Percentiles rank a stretch among this genome's conserved stretches.
These are phyloP conservation scores for Pichia scutulata DNA, from an alignment of 805 yeast genomes.

Conservation along the genomic window DNA sequence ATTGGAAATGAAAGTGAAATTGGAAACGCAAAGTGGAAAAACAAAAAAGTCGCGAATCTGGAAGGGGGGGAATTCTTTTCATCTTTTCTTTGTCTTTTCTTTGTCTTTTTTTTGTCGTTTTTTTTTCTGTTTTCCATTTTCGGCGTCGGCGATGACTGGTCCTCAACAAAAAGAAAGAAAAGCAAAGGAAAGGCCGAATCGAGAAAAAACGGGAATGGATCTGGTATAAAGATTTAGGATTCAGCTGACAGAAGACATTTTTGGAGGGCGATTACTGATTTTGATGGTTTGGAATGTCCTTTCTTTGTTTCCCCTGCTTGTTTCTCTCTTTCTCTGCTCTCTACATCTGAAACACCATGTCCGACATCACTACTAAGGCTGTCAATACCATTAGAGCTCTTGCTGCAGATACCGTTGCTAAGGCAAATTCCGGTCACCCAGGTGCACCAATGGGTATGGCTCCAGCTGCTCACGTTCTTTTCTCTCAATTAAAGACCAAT, in stretches of 20 bases:
- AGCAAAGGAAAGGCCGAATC: too few species aligned
- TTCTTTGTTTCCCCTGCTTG: not conserved
- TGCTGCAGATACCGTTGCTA: conserved; percentile 78
- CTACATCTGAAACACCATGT: conserved; percentile 13
- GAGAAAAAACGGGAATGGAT: too few species aligned
- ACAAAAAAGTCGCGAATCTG: not conserved
- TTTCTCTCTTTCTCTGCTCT: not conserved
- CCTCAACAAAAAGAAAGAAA: not conserved
- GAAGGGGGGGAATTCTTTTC: not conserved
- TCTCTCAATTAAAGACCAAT: conserved; percentile 75
- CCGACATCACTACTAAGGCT: conserved; percentile 64
- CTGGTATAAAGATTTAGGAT: too few species aligned
- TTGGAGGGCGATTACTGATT: not conserved
- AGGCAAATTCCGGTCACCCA: conserved; percentile 96
- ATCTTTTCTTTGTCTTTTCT: not conserved
- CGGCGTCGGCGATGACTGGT: not conserved
- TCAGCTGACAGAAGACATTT: too few species aligned
- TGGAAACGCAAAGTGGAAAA: not conserved
- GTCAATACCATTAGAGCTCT: conserved; percentile 83
- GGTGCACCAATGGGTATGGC: conserved; percentile 99
- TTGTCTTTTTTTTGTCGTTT: not conserved
- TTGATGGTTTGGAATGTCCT: not conserved
- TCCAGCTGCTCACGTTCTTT: conserved; percentile 85
- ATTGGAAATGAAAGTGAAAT: too few species aligned
- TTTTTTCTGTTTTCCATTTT: too few species aligned